Conservation (phyloP, 108 stramenopile species). For the Skeletonema tropicum region DNA sequence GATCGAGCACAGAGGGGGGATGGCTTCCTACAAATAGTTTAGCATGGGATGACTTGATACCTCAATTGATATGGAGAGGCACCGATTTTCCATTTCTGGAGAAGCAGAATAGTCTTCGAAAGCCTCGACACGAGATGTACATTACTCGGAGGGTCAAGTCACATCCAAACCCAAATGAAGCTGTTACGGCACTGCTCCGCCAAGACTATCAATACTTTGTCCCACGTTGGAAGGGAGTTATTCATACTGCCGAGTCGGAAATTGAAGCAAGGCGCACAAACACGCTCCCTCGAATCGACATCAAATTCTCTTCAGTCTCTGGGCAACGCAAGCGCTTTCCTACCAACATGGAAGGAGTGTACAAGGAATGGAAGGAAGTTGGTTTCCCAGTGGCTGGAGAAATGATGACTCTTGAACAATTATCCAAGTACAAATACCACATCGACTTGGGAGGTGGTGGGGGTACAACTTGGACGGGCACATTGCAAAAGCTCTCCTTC, state of each 20-base stretch:
- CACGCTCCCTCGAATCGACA: conserved; percentile 8
- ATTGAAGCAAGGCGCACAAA: not conserved
- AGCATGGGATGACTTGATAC: conserved; percentile 12
- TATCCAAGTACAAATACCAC: conserved; percentile 27
- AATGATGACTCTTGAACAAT: not conserved
- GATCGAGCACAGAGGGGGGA: not conserved
- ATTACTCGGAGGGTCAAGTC: not conserved
- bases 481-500: conserved; percentile 25
- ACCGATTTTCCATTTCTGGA: conserved; percentile 7
- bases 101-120: not conserved
- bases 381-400: conserved; percentile 4
- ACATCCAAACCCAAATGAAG: not conserved
- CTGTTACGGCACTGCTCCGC: not conserved
- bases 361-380: not conserved
- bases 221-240: conserved; percentile 16
- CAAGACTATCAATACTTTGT: not conserved
- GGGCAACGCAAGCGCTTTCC: not conserved
- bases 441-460: conserved; percentile 45
- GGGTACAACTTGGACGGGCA: conserved; percentile 33
- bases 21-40: not conserved
- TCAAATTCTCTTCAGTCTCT: not conserved
- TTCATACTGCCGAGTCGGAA: conserved; percentile 18
- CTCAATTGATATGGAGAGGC: conserved; percentile 1
- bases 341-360: not conserved
- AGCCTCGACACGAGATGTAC: not conserved